Evolutionary conservation across 768 basidiomycete genomes (phyloP).

Genomic region (Pleurotus eryngii): DNA sequence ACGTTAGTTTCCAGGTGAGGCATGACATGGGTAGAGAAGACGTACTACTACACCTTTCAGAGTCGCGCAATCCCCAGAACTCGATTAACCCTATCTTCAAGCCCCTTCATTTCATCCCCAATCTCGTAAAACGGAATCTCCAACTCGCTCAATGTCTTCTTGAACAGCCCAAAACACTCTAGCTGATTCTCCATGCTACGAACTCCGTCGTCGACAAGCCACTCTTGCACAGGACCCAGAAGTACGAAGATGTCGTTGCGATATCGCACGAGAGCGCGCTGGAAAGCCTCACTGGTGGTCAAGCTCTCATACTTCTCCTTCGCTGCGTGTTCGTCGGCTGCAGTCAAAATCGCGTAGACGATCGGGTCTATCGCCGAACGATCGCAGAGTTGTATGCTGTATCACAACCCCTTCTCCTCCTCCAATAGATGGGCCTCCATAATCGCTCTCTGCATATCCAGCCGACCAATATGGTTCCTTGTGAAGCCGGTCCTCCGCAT

Average conservation of each 20-base stretch:
- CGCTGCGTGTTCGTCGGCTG: constrained; percentile 33
- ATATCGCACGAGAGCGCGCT: constrained; percentile 39
- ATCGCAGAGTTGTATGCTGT: constrained; percentile 47
- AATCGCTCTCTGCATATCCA: constrained; percentile 64
- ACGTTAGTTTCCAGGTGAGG: no score
- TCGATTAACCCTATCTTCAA: constrained; percentile 9
- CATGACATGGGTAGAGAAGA: no score
- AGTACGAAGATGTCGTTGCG: constrained; percentile 49
- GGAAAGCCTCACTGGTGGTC: constrained; percentile 34
- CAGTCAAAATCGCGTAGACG: constrained; percentile 55
- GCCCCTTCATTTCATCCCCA: neutral
- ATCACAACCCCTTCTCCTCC: constrained; percentile 29
- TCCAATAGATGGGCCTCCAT: constrained; percentile 50
- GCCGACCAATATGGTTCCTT: constrained; percentile 41
- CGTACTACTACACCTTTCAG: constrained; percentile 2
- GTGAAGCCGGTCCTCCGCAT: constrained; percentile 54
- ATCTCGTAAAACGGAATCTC: neutral
- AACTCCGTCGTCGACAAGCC: constrained; percentile 63
- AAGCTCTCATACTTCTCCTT: constrained; percentile 30
- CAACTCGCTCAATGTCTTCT: neutral
- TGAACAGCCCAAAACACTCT: neutral
- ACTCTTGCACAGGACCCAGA: constrained; percentile 51
- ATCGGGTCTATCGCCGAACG: constrained; percentile 64
- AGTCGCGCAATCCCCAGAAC: constrained; percentile 8
- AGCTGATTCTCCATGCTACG: constrained; percentile 45